phyloP scores from a whole-genome alignment of 208 protist species.

The Acanthamoeba castellanii region DNA sequence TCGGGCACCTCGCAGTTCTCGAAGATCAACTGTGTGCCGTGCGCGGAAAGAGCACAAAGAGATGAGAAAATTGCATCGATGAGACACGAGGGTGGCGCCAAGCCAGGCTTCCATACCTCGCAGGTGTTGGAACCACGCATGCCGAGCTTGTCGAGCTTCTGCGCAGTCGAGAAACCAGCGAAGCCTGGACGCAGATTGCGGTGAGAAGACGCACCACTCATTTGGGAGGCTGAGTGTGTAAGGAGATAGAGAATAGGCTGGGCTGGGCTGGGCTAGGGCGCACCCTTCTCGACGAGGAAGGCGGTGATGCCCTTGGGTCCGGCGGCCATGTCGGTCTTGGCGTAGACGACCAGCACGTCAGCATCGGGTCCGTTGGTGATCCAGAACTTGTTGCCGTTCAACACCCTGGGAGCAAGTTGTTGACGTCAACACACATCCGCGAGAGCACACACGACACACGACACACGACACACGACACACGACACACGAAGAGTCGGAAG shows the following conservation, averaged over 20 bases:
- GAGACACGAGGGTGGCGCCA: neutral
- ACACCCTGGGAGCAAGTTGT: conserved; percentile 83
- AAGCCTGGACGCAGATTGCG: neutral
- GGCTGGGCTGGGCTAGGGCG: neutral
- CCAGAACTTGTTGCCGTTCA: conserved; percentile 98
- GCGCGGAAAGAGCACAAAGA: neutral
- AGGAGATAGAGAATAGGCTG: neutral
- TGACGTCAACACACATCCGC: neutral
- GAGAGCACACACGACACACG: neutral
- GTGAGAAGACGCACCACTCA: neutral
- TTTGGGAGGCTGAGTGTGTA: neutral
- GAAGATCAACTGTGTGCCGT: conserved; percentile 77
- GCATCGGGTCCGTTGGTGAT: conserved; percentile 98
- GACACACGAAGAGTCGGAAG: neutral
- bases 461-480: neutral
- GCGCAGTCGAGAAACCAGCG: conserved; percentile 87
- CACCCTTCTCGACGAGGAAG: conserved; percentile 91
- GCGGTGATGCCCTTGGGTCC: conserved; percentile 89
- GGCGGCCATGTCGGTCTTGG: conserved; percentile 93
- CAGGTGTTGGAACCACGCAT: conserved; percentile 94
- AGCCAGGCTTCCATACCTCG: conserved; percentile 81
- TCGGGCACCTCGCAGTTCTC: conserved; percentile 82
- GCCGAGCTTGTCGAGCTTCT: conserved; percentile 93
- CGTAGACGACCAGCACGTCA: conserved; percentile 97
- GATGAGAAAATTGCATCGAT: neutral